Evolutionary conservation across 2,329 filamentous ascomycete species (phyloP).

Genomic region (Trichoderma hamatum): DNA sequence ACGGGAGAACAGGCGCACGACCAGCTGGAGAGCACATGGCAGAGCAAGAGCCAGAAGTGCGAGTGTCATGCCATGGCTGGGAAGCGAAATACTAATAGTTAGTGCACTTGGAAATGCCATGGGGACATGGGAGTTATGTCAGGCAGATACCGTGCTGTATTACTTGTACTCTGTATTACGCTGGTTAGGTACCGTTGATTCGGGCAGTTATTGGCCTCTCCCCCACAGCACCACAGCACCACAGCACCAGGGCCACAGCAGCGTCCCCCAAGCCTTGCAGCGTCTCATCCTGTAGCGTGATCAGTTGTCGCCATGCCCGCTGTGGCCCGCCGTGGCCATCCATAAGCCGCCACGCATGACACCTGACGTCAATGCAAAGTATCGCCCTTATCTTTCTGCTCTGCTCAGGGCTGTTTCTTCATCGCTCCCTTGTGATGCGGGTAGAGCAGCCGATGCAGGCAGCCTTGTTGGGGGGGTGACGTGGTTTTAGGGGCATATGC

Average conservation of each 20-base stretch:
- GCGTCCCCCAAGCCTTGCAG: constrained; percentile 2
- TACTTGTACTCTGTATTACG: neutral
- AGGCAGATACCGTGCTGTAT: neutral
- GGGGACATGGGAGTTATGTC: neutral
- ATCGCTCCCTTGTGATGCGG: constrained; percentile 20
- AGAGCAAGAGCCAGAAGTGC: neutral
- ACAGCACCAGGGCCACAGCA: neutral
- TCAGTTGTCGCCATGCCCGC: constrained; percentile 21
- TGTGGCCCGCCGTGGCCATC: constrained; percentile 23
- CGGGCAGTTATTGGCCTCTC: constrained; percentile 1
- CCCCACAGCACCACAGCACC: constrained; percentile 17
- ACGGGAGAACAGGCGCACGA: neutral
- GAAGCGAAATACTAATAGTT: neutral
- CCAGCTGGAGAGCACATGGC: neutral
- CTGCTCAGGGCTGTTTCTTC: neutral
- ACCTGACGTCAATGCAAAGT: constrained; percentile 22
- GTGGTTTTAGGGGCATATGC: constrained; percentile 5
- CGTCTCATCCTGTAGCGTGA: constrained; percentile 23
- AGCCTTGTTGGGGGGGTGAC: constrained; percentile 17
- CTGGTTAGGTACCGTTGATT: neutral
- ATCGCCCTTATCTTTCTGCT: constrained; percentile 6
- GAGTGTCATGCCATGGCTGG: neutral
- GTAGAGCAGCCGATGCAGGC: neutral
- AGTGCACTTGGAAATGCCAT: neutral
- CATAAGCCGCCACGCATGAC: constrained; percentile 26